A percentile compares a stretch with the other conserved stretches of the same genome.
Evolutionary conservation across 306 rosid species (phyloP).

Genomic region (Amphicarpaea edgeworthii): DNA sequence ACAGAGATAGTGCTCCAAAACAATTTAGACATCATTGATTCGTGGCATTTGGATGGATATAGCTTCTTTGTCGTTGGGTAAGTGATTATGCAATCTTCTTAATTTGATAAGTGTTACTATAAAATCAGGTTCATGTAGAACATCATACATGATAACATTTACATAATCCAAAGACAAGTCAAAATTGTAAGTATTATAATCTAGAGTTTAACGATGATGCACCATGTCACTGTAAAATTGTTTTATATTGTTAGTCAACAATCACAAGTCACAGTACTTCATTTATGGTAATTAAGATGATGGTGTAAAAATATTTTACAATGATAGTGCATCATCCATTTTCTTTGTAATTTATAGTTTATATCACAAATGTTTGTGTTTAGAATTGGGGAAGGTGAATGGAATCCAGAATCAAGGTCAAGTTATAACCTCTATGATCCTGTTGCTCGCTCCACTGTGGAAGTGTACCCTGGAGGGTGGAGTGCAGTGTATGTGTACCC

Average conservation of each 20-base stretch:
- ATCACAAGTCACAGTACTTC: too few relatives aligned
- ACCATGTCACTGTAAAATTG: too few relatives aligned
- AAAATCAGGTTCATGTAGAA: background rate
- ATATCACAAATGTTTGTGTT: constrained; percentile 15
- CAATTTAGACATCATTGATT: constrained; percentile 52
- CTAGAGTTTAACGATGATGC: too few relatives aligned
- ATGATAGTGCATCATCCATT: too few relatives aligned
- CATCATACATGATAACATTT: background rate
- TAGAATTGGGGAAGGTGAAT: constrained; percentile 64
- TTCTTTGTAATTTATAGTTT: background rate
- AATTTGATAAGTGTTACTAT: background rate
- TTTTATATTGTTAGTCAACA: too few relatives aligned
- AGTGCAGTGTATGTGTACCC: constrained; percentile 81
- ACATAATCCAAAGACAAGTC: background rate
- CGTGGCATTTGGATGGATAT: constrained; percentile 92
- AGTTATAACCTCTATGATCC: constrained; percentile 63
- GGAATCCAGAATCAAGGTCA: constrained; percentile 45
- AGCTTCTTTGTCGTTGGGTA: constrained; percentile 82
- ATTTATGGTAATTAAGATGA: too few relatives aligned
- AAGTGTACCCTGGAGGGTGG: constrained; percentile 79
- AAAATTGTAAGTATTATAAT: too few relatives aligned
- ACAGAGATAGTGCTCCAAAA: constrained; percentile 71
- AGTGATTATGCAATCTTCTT: constrained; percentile 16
- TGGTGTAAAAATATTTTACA: too few relatives aligned
- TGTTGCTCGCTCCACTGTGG: constrained; percentile 64